Percentiles rank a stretch among this genome's conserved stretches.
Conservation (phyloP, 2,329 filamentous ascomycete genomes). For the Botrytis porri region DNA sequence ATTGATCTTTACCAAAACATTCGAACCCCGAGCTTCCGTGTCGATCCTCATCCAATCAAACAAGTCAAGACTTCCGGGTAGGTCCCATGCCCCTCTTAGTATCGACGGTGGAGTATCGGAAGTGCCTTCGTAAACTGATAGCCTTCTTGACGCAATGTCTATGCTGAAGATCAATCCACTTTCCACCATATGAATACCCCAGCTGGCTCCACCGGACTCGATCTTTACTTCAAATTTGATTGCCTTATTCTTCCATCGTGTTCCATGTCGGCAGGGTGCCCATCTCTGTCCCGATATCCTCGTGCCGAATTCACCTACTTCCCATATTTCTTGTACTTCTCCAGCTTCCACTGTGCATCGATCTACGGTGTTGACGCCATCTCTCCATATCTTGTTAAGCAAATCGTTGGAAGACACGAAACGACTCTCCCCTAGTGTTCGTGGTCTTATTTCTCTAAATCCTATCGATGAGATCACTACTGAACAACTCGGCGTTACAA, state of each 20-base stretch:
- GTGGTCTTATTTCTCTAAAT: constrained; percentile 20
- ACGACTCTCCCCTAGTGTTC: constrained; percentile 21
- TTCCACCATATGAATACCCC: constrained; percentile 12
- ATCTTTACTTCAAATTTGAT: constrained; percentile 8
- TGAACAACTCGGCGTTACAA: constrained; percentile 27
- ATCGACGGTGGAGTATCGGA: background rate
- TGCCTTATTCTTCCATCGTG: constrained; percentile 7
- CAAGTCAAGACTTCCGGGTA: background rate
- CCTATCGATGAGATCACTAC: constrained; percentile 27
- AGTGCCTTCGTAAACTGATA: background rate
- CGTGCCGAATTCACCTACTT: constrained; percentile 5
- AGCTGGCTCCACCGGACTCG: constrained; percentile 5
- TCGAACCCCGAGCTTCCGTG: background rate
- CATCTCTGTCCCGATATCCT: constrained; percentile 10
- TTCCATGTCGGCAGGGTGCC: constrained; percentile 4
- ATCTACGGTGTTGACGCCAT: constrained; percentile 21
- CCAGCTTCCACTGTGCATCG: constrained; percentile 11
- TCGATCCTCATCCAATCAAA: constrained; percentile 7
- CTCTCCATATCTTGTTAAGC: constrained; percentile 30
- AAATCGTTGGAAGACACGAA: constrained; percentile 28
- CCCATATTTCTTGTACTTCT: constrained; percentile 9
- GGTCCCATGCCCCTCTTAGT: background rate
- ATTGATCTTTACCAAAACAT: constrained; percentile 5
- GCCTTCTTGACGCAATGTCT: background rate
- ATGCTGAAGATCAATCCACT: constrained; percentile 9